phyloP scores from a whole-genome alignment of 2,329 filamentous ascomycete genomes.

The Fusarium cyanostomum region DNA sequence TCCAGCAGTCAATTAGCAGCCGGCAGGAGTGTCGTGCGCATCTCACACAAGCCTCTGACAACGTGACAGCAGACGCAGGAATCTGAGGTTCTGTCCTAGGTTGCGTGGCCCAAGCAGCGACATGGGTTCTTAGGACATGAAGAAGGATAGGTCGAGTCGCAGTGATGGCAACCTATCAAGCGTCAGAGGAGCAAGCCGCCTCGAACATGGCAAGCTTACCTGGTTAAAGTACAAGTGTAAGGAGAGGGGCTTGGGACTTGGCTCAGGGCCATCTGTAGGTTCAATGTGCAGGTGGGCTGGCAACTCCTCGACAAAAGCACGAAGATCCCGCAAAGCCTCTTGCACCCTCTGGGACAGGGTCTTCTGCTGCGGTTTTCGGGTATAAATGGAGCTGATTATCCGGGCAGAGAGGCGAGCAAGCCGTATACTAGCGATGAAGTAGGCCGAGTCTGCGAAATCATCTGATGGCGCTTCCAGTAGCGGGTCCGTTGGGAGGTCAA shows the following conservation, averaged over 20 bases:
- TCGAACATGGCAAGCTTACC: background rate
- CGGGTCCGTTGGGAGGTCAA: slow-evolving; percentile 52
- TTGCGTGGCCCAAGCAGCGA: slow-evolving; percentile 38
- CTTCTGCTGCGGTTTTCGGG: slow-evolving; percentile 41
- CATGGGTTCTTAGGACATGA: slow-evolving; percentile 46
- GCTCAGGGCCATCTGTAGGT: slow-evolving; percentile 28
- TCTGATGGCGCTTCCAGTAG: slow-evolving; percentile 38
- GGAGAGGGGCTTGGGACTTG: slow-evolving; percentile 42
- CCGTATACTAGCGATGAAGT: slow-evolving; percentile 49
- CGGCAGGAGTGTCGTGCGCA: slow-evolving; percentile 56
- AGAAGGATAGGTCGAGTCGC: slow-evolving; percentile 49
- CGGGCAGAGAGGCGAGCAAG: slow-evolving; percentile 48
- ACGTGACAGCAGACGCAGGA: slow-evolving; percentile 47
- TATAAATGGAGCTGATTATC: slow-evolving; percentile 48
- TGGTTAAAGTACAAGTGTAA: slow-evolving; percentile 50
- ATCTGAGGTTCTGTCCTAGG: slow-evolving; percentile 38
- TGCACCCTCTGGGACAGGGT: slow-evolving; percentile 48
- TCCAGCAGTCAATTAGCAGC: slow-evolving; percentile 56
- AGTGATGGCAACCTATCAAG: slow-evolving; percentile 44
- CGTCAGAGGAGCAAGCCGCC: background rate
- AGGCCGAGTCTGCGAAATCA: slow-evolving; percentile 48
- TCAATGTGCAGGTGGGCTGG: slow-evolving; percentile 47
- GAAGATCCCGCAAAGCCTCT: slow-evolving; percentile 44
- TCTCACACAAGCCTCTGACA: slow-evolving; percentile 56
- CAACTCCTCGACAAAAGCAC: slow-evolving; percentile 45